phyloP scores from a whole-genome alignment of 345 rosid species.

The Atalantia buxifolia region DNA sequence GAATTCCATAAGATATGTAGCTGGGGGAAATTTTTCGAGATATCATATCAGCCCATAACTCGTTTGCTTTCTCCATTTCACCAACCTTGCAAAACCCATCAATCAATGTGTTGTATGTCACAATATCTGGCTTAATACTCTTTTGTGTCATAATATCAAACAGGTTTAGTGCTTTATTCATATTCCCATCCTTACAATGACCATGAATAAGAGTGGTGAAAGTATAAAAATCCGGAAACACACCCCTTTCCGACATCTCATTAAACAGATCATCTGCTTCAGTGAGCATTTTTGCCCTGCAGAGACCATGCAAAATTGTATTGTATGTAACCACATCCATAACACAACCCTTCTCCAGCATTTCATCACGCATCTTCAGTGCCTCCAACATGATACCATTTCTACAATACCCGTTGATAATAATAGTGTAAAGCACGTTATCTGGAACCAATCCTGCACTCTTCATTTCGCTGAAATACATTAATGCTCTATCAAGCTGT shows the following conservation, averaged over 20 bases:
- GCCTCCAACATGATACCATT: conserved; percentile 55
- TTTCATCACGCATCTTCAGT: conserved; percentile 61
- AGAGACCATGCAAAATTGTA: conserved; percentile 66
- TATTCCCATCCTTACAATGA: conserved; percentile 74
- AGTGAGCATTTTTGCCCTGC: conserved; percentile 58
- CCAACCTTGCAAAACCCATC: conserved; percentile 78
- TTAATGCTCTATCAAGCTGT: conserved; percentile 46
- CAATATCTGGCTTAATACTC: conserved; percentile 66
- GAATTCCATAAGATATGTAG: conserved; percentile 59
- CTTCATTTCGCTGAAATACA: conserved; percentile 51
- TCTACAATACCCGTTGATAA: conserved; percentile 72
- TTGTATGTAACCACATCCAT: conserved; percentile 81
- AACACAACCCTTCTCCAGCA: conserved; percentile 60
- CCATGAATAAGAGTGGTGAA: conserved; percentile 72
- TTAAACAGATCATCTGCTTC: conserved; percentile 32
- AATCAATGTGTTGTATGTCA: conserved; percentile 71
- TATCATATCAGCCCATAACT: conserved; percentile 62
- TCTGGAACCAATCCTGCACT: conserved; percentile 57
- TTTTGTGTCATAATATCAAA: conserved; percentile 54
- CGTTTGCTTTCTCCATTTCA: conserved; percentile 56
- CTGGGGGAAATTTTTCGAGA: conserved; percentile 43
- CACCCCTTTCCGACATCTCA: conserved; percentile 54
- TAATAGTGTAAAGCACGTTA: conserved; percentile 65
- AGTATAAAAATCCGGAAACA: conserved; percentile 70
- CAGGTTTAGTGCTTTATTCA: conserved; percentile 47